These are phyloP conservation scores for Cystobasidium sp. DNA, from an alignment of 1,284 basidiomycete genomes.

Conservation along the genomic window DNA sequence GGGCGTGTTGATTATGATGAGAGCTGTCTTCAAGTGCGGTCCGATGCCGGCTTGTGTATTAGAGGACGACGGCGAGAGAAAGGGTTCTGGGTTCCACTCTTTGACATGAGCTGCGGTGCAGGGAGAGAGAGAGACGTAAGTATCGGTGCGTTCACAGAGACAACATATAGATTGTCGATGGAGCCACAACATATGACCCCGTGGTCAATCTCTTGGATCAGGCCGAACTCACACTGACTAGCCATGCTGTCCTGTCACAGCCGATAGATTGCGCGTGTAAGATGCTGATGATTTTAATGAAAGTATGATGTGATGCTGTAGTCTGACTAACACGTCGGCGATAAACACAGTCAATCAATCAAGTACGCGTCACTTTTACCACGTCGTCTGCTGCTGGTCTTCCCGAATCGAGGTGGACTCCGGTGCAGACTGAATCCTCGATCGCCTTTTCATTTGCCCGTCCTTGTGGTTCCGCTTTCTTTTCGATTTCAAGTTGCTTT, in stretches of 20 bases:
- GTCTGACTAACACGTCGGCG: too few species aligned
- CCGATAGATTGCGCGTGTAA: neutral
- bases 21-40: slow-evolving; percentile 58
- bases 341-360: too few species aligned
- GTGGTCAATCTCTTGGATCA: too few species aligned
- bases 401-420: neutral
- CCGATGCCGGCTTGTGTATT: neutral
- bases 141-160: neutral
- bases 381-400: too few species aligned
- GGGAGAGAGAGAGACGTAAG: neutral
- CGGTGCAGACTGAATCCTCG: neutral
- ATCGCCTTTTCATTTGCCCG: neutral
- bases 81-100: slow-evolving; percentile 44
- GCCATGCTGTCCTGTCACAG: neutral
- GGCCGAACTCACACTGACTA: neutral
- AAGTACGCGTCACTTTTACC: too few species aligned
- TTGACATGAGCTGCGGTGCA: neutral
- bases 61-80: slow-evolving; percentile 15
- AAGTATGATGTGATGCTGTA: too few species aligned
- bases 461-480: neutral
- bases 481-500: neutral
- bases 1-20: slow-evolving; percentile 88
- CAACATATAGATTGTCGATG: neutral
- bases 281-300: too few species aligned
- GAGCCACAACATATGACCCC: too few species aligned